Evolutionary conservation across 1,139 yeast genomes (phyloP).

Genomic region (Entelexis sorbosivorans): DNA sequence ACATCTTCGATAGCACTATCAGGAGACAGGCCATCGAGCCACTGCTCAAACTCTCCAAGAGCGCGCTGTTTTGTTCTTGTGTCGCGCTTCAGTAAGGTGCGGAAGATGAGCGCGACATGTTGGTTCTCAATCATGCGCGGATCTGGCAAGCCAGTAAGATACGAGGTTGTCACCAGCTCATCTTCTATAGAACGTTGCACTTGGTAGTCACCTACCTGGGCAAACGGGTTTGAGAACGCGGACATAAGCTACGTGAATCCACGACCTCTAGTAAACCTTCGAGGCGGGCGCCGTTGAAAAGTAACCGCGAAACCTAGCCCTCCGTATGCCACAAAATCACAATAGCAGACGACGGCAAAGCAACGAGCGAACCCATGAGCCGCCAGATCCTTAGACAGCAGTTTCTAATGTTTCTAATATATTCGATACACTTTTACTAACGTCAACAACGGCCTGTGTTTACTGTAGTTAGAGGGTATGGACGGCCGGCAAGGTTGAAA

Average conservation of each 20-base stretch:
- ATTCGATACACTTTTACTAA: no score
- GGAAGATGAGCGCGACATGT: slow-evolving; percentile 55
- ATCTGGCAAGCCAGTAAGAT: slow-evolving; percentile 71
- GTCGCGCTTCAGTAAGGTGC: slow-evolving; percentile 65
- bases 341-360: not conserved
- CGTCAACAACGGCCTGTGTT: no score
- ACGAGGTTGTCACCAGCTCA: slow-evolving; percentile 59
- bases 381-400: not conserved
- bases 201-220: slow-evolving; percentile 18
- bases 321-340: not conserved
- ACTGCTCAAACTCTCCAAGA: slow-evolving; percentile 42
- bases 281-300: not conserved
- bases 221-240: slow-evolving; percentile 22
- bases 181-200: slow-evolving; percentile 31
- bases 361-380: not conserved
- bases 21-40: slow-evolving; percentile 5
- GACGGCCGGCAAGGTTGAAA: no score
- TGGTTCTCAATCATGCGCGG: slow-evolving; percentile 47
- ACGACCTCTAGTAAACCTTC: not conserved
- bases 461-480: no score
- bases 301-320: not conserved
- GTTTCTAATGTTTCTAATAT: not conserved
- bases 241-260: slow-evolving; percentile 6
- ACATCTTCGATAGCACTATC: slow-evolving; percentile 29
- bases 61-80: slow-evolving; percentile 78